Percentiles rank a stretch among this genome's conserved stretches.
Conservation (phyloP, 306 rosid species). For the Arachis hypogaea region DNA sequence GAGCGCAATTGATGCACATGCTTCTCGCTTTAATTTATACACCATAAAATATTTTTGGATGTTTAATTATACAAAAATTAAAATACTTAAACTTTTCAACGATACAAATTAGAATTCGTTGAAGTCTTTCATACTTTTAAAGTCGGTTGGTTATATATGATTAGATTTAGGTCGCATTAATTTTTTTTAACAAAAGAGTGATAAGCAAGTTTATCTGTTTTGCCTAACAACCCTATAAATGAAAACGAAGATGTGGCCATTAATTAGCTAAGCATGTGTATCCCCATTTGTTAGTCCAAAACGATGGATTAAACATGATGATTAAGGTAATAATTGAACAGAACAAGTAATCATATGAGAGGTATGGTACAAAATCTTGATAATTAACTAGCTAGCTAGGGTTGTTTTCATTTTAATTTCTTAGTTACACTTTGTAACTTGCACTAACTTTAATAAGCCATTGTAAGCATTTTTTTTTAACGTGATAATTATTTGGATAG, state of each 20-base stretch:
- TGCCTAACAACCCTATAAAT: not conserved
- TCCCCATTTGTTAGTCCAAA: not conserved
- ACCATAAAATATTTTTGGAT: no score
- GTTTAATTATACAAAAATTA: no score
- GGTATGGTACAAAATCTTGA: no score
- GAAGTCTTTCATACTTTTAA: no score
- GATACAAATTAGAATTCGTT: no score
- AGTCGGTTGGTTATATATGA: not conserved
- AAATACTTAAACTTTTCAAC: no score
- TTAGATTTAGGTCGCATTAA: not conserved
- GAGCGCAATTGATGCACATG: slow-evolving; percentile 11
- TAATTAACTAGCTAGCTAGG: no score
- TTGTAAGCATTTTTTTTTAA: no score
- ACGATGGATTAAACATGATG: not conserved
- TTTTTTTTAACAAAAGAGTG: not conserved
- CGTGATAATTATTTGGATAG: not conserved
- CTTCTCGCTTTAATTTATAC: not conserved
- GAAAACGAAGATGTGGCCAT: not conserved
- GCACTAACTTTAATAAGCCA: no score
- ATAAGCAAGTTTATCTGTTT: not conserved
- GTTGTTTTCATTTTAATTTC: no score
- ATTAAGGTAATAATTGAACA: not conserved
- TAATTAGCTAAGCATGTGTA: no score
- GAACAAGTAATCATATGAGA: not conserved
- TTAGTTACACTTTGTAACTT: no score